Evolutionary conservation across 2,329 filamentous ascomycete genomes (phyloP).

Genomic region (Westerdykella ornata): DNA sequence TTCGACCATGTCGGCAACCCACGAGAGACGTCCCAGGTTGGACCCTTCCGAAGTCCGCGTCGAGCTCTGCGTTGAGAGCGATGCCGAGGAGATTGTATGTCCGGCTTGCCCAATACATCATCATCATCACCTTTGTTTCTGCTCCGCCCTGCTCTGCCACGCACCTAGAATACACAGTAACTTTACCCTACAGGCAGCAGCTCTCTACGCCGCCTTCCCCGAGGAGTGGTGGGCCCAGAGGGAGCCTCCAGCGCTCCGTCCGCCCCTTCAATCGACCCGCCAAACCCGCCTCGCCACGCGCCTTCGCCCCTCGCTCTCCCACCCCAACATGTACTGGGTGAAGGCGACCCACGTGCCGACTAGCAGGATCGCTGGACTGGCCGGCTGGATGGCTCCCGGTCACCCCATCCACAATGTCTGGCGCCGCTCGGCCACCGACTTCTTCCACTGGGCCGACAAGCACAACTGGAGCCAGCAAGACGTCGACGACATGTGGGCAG

Average conservation of each 20-base stretch:
- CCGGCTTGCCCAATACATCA: too few relatives aligned
- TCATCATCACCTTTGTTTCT: not conserved
- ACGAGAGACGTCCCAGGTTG: not conserved
- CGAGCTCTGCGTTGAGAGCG: constrained; percentile 13
- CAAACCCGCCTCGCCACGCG: constrained; percentile 17
- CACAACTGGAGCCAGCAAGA: constrained; percentile 21
- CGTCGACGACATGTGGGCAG: constrained; percentile 21
- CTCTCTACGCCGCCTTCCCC: constrained; percentile 22
- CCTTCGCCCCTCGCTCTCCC: constrained; percentile 13
- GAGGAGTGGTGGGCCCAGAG: constrained; percentile 15
- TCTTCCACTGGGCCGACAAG: constrained; percentile 18
- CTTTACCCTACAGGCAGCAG: constrained; percentile 16
- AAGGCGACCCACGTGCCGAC: constrained; percentile 23
- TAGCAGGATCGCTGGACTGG: constrained; percentile 18
- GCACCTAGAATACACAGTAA: not conserved
- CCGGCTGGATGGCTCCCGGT: constrained; percentile 22
- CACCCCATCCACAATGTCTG: constrained; percentile 18
- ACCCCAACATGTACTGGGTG: constrained; percentile 17
- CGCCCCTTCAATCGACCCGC: constrained; percentile 9
- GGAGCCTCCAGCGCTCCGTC: constrained; percentile 18
- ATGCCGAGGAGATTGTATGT: constrained; percentile 16
- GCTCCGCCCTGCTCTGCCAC: constrained; percentile 1
- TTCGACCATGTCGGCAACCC: not conserved
- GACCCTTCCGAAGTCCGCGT: constrained; percentile 11
- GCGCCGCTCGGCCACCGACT: constrained; percentile 12